A percentile compares a stretch with the other conserved stretches of the same genome.
These are phyloP conservation scores for Aspergillus sp. DNA, from an alignment of 2,329 filamentous ascomycete species.

Conservation along the genomic window DNA sequence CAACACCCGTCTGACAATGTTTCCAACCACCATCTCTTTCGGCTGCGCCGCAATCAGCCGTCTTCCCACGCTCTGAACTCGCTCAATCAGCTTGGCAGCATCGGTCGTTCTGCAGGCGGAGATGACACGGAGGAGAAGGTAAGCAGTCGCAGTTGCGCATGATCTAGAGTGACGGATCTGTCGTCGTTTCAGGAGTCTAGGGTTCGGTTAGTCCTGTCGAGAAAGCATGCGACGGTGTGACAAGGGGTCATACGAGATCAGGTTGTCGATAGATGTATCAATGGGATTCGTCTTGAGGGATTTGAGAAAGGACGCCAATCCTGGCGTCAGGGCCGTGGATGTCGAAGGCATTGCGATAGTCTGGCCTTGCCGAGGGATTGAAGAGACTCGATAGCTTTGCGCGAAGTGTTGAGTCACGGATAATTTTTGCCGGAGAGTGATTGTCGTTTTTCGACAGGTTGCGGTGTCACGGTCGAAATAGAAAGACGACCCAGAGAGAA, in stretches of 20 bases:
- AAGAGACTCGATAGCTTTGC: slow-evolving; percentile 8
- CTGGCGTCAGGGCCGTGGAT: slow-evolving; percentile 63
- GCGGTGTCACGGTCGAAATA: neutral
- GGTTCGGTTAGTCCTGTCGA: slow-evolving; percentile 14
- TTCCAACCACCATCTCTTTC: slow-evolving; percentile 86
- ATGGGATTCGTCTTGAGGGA: slow-evolving; percentile 72
- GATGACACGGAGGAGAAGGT: slow-evolving; percentile 83
- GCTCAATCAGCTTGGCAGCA: slow-evolving; percentile 73
- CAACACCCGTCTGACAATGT: slow-evolving; percentile 86
- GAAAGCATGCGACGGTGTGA: neutral
- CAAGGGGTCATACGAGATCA: slow-evolving; percentile 66
- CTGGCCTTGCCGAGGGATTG: neutral
- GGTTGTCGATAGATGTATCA: slow-evolving; percentile 77
- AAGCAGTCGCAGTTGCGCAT: slow-evolving; percentile 87
- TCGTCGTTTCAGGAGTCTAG: slow-evolving; percentile 79
- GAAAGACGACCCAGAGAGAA: neutral
- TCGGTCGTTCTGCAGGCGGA: slow-evolving; percentile 75
- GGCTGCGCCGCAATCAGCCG: slow-evolving; percentile 80
- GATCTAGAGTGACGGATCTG: slow-evolving; percentile 85
- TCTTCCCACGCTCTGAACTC: slow-evolving; percentile 75
- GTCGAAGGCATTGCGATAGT: slow-evolving; percentile 53
- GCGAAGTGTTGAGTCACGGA: neutral
- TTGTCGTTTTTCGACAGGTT: neutral
- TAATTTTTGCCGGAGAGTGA: neutral
- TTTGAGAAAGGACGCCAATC: slow-evolving; percentile 74